Evolutionary conservation across 805 yeast genomes (phyloP), one percentile per base, ranked within the genome.

Genomic region (Saturnispora diversa): DNA sequence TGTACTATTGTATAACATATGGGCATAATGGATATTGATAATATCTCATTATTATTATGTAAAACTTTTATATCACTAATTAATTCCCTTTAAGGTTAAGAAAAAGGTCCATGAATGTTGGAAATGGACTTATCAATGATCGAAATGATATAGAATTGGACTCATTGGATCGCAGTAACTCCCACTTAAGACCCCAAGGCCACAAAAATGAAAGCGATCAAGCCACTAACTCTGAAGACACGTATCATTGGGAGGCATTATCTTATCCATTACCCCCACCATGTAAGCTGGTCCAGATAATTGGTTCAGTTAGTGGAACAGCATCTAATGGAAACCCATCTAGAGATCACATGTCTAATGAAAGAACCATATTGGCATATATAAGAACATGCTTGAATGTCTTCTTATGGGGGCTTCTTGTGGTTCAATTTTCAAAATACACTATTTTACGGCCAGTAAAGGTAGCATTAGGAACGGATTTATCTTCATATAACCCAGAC

Each of bases 321-420:
- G 10, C 20, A 15, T 10, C 19, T 9, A 39, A 44, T 3, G 50
- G 46, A 4, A 47, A 43, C 30, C 49, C 47, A 8, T 77, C 78
- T 1, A 60, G 80, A 52, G 80, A 74, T 50, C 78, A 74, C 48
- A 44, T 77, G 61, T 78, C 84, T 6, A 76, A 75, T 48, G 83
- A 77, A 48, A 58, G 84, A 45, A 77, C 83, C 1, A 67, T 70
- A 28, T 54, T 77, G 9, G 81, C 83, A 1, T 77, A 80, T 72
- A 49, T 72, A 11, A 61, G 83, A 37, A 76, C 83, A 0, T 64
- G 77, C 2, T 50, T 77, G 21, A 68, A 70, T 17, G 63, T 75
- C 39, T 59, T 72, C 3, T 62, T 77, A 1, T 63, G 74, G 8
- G 82, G 82, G 0, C 63, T 77, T 8, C 75, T 72, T 6, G 64